phyloP scores from a whole-genome alignment of 768 basidiomycete species.

The Mycena capillaripes region DNA sequence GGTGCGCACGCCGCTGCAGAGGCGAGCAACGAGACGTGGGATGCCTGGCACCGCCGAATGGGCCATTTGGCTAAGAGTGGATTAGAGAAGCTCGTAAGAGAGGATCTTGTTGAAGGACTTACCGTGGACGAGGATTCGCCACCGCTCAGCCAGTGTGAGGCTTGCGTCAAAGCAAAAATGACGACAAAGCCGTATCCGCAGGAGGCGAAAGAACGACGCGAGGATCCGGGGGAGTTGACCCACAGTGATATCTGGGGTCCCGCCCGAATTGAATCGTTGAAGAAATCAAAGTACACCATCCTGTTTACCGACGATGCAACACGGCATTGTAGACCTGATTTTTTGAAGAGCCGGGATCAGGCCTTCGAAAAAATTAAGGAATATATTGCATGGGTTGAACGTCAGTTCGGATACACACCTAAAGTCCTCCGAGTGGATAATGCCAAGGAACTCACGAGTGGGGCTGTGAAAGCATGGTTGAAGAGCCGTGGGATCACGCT shows the following conservation, averaged over 20 bases:
- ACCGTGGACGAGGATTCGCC: conserved; percentile 12
- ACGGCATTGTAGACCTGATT: conserved; percentile 7
- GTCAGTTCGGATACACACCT: no score
- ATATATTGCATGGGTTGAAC: no score
- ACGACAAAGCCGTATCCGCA: conserved; percentile 24
- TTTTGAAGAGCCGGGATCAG: conserved; percentile 22
- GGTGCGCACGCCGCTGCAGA: conserved; percentile 10
- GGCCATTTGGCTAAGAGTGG: conserved; percentile 23
- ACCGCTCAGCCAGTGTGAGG: conserved; percentile 24
- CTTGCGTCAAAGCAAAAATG: conserved; percentile 31
- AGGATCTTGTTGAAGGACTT: conserved; percentile 23
- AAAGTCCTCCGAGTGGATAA: conserved; percentile 43
- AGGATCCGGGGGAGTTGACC: conserved; percentile 24
- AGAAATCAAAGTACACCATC: conserved; percentile 6
- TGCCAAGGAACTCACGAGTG: conserved; percentile 49
- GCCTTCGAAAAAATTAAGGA: neutral
- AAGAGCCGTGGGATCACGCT: conserved; percentile 44
- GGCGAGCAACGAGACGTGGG: conserved; percentile 26
- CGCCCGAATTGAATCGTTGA: conserved; percentile 17
- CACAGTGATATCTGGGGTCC: conserved; percentile 26
- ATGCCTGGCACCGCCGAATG: conserved; percentile 27
- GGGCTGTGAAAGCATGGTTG: conserved; percentile 38
- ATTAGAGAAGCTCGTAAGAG: conserved; percentile 15
- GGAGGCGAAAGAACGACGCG: conserved; percentile 23
- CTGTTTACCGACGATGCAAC: conserved; percentile 22